Percentiles rank a stretch among this genome's conserved stretches.
These are phyloP conservation scores for Acer saccharum DNA, from an alignment of 345 rosid genomes.

Conservation along the genomic window DNA sequence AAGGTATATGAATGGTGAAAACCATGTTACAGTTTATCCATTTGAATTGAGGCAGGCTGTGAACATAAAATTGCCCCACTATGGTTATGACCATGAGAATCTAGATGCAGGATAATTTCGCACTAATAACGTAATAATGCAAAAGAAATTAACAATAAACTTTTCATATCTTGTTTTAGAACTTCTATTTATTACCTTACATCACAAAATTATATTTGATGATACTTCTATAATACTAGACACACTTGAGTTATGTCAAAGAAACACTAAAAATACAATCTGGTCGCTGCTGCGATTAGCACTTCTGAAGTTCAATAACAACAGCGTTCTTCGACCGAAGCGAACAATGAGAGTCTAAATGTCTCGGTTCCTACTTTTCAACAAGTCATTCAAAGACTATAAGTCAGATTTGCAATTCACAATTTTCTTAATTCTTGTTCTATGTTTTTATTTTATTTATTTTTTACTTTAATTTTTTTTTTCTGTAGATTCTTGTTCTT, in stretches of 20 bases:
- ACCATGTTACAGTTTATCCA: too few species aligned
- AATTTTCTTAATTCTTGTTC: background rate
- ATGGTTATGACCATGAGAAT: background rate
- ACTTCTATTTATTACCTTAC: background rate
- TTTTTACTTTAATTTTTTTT: background rate
- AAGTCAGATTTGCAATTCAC: constrained; percentile 34
- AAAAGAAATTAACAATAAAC: background rate
- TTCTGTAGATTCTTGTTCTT: constrained; percentile 1
- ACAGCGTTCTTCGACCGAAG: too few species aligned
- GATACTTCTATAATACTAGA: background rate
- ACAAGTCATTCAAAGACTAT: constrained; percentile 92
- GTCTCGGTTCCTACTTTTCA: constrained; percentile 68
- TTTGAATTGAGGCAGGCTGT: background rate
- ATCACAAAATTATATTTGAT: background rate
- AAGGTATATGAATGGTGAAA: background rate
- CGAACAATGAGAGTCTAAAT: constrained; percentile 26
- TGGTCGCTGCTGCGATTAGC: too few species aligned
- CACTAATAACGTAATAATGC: background rate
- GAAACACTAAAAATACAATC: background rate
- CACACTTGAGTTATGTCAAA: background rate
- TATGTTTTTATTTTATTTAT: too few species aligned
- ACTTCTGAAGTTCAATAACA: too few species aligned
- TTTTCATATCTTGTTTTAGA: background rate
- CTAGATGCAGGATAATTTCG: background rate
- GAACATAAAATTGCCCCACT: background rate